Percentiles rank a stretch among this genome's conserved stretches.
Evolutionary conservation across 2,329 filamentous ascomycete species (phyloP).

Genomic region (Scleromitrula shiraiana): DNA sequence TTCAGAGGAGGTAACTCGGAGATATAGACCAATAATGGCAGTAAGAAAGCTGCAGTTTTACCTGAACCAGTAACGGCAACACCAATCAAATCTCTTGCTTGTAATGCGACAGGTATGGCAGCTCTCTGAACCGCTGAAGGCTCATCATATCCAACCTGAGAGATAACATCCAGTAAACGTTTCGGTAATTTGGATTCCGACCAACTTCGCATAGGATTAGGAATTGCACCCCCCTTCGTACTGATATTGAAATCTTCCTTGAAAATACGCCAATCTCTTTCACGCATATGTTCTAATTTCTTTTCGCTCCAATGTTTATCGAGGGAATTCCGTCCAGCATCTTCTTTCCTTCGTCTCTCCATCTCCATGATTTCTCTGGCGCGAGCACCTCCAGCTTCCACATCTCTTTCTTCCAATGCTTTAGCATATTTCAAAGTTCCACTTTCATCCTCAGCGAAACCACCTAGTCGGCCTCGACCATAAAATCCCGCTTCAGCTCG

Average conservation of each 20-base stretch:
- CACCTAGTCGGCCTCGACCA: constrained; percentile 58
- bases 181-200: constrained; percentile 73
- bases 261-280: constrained; percentile 98
- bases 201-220: constrained; percentile 96
- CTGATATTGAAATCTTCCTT: constrained; percentile 98
- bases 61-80: constrained; percentile 97
- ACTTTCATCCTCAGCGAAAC: constrained; percentile 53
- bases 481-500: constrained; percentile 61
- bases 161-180: constrained; percentile 71
- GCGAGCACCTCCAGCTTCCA: constrained; percentile 65
- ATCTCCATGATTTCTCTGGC: constrained; percentile 78
- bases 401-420: constrained; percentile 66
- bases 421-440: constrained; percentile 52
- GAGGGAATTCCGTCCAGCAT: constrained; percentile 63
- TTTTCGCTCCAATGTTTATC: constrained; percentile 98
- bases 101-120: constrained; percentile 88
- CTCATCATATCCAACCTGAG: constrained; percentile 81
- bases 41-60: constrained; percentile 91
- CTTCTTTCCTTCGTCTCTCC: constrained; percentile 69
- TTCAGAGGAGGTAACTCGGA: constrained; percentile 78
- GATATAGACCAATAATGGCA: constrained; percentile 92
- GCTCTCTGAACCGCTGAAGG: constrained; percentile 89
- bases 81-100: constrained; percentile 92
- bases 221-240: constrained; percentile 85
- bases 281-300: constrained; percentile 84